Percentiles rank a stretch among this genome's conserved stretches.
phyloP scores from a whole-genome alignment of 306 rosid genomes.

The Hippophae gyantsensis region DNA sequence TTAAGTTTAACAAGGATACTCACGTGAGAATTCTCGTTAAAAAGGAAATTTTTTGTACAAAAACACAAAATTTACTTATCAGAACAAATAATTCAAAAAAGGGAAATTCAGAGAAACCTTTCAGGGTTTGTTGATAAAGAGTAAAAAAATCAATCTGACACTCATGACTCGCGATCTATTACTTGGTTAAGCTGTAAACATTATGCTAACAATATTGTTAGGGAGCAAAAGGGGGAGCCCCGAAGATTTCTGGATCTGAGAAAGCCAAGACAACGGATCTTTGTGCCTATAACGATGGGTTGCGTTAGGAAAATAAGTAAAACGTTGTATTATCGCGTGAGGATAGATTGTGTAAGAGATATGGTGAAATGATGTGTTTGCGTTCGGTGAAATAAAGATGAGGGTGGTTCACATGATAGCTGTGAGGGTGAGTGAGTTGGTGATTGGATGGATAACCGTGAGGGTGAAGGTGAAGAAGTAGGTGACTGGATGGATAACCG shows the following conservation, averaged over 20 bases:
- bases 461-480: too few species aligned
- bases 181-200: conserved; percentile 16
- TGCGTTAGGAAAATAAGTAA: too few species aligned
- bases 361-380: too few species aligned
- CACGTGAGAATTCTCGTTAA: conserved; percentile 13
- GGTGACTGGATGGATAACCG: too few species aligned
- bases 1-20: not conserved
- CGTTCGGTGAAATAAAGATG: too few species aligned
- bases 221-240: conserved; percentile 17
- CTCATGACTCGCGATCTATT: not conserved
- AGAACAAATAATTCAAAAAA: not conserved
- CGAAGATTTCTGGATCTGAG: conserved; percentile 39
- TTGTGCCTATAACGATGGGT: conserved; percentile 13
- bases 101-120: conserved; percentile 1
- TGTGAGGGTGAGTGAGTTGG: too few species aligned
- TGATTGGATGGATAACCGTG: too few species aligned
- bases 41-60: not conserved
- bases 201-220: conserved; percentile 4
- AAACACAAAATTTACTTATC: conserved; percentile 6
- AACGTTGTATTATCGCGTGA: too few species aligned
- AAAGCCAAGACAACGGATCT: conserved; percentile 14
- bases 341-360: too few species aligned
- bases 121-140: not conserved
- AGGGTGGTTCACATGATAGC: too few species aligned
- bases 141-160: not conserved